These are phyloP conservation scores for Fraxinus sp. DNA, from an alignment of 305 asterid genomes.

Conservation along the genomic window DNA sequence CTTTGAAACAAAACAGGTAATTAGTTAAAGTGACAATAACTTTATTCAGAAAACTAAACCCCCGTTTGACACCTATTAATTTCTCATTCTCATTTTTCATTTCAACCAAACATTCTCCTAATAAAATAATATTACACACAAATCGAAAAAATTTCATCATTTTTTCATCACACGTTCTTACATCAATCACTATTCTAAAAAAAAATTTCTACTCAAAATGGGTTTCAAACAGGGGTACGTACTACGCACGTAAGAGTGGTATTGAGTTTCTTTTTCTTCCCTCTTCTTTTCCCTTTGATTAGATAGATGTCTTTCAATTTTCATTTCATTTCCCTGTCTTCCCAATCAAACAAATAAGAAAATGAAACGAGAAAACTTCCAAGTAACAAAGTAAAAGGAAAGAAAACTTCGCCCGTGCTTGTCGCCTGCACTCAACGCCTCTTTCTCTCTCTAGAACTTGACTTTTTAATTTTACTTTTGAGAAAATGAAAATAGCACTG, in stretches of 20 bases:
- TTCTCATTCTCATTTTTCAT: no score
- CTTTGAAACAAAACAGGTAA: not conserved
- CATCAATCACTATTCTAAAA: no score
- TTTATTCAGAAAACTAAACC: no score
- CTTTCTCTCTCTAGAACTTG: not conserved
- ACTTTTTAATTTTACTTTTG: not conserved
- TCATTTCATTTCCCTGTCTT: not conserved
- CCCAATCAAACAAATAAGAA: slow-evolving; percentile 12
- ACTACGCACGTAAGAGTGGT: no score
- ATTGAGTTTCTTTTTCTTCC: not conserved
- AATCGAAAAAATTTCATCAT: no score
- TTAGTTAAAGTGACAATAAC: not conserved
- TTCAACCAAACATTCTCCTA: no score
- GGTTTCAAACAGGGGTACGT: no score
- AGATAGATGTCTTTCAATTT: slow-evolving; percentile 7
- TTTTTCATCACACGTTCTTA: no score
- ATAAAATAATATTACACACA: no score
- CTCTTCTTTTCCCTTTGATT: slow-evolving; percentile 25
- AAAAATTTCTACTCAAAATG: no score
- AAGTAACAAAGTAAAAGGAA: slow-evolving; percentile 11
- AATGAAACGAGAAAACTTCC: not conserved
- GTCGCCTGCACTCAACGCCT: slow-evolving; percentile 41
- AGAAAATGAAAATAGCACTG: not conserved
- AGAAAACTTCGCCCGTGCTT: slow-evolving; percentile 41
- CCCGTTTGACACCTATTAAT: no score